Evolutionary conservation across 768 basidiomycete species (phyloP), one percentile per base, ranked within the genome.

Genomic region (Pleurotus tuber-regium): DNA sequence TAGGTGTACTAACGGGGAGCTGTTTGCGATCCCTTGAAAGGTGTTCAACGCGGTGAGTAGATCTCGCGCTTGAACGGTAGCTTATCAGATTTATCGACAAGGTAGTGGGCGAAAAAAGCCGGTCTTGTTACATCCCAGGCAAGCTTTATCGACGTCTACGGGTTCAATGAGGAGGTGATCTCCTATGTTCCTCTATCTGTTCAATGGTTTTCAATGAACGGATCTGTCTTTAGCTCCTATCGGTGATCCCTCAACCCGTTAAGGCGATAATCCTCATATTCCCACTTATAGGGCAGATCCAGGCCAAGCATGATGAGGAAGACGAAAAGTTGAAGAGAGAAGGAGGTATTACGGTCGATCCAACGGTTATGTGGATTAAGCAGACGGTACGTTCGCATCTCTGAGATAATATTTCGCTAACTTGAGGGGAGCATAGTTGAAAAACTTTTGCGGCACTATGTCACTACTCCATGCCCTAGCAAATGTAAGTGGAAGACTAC

Each of bases 201-300:
- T n/a, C n/a, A n/a, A n/a, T n/a, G n/a, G n/a, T n/a, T n/a, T n/a
- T n/a, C n/a, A n/a, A n/a, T n/a, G n/a, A 8, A 36, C 26, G 18
- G 30, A 42, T 4, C 23, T 5, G 33, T n/a, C n/a, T n/a, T n/a
- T 47, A 97, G 81, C 76, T 94, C 28, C 80, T 96, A 2, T 68
- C 52, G 0, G 74, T 90, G 62, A 85, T 95, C 0, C 74, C 87
- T 0, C 64, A 75, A 56, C 92, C 89, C 0, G 87, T 87, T 28
- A 87, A 87, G 61, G 95, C 95, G 0, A 79, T 97, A 7, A 70
- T 96, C 5, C 72, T 98, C 4, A 77, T 97, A 18, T 98, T 96
- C 68, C 95, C 95, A 3, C 75, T 82, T 49, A 66, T 76, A 0
- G 78, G 79, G 1, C 66, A 65, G 12, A 66, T 82, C 9, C 77